Percentiles rank a stretch among this genome's conserved stretches.
phyloP scores from a whole-genome alignment of 2,329 filamentous ascomycete genomes.

The Rutstroemia sp. region DNA sequence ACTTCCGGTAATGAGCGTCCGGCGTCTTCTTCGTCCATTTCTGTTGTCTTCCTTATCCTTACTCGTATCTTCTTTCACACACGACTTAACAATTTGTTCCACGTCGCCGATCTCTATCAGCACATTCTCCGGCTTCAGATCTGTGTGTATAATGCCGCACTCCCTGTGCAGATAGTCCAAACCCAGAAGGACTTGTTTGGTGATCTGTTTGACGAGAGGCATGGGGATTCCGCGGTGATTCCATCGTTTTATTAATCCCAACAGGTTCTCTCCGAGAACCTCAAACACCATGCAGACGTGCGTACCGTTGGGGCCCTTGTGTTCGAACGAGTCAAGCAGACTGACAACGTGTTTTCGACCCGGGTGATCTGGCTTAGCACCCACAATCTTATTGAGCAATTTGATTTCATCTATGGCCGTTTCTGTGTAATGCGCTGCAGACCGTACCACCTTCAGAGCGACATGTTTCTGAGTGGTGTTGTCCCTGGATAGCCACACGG shows the following conservation, averaged over 20 bases:
- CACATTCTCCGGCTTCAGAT: conserved; percentile 96
- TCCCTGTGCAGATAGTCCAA: conserved; percentile 95
- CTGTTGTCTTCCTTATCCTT: conserved; percentile 75
- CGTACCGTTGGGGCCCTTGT: conserved; percentile 91
- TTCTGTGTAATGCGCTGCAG: conserved; percentile 96
- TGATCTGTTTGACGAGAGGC: conserved; percentile 95
- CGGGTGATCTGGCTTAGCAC: conserved; percentile 89
- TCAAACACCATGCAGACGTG: conserved; percentile 99
- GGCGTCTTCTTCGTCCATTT: conserved; percentile 80
- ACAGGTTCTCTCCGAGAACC: conserved; percentile 87
- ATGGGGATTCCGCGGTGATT: conserved; percentile 97
- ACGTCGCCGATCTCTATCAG: conserved; percentile 98
- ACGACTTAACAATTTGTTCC: conserved; percentile 94
- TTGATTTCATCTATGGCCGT: conserved; percentile 99
- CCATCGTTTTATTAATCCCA: conserved; percentile 96
- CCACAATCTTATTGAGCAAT: conserved; percentile 90
- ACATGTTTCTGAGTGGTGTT: conserved; percentile 89
- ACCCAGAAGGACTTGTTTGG: conserved; percentile 92
- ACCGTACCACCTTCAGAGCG: conserved; percentile 94
- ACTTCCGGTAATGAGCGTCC: conserved; percentile 93
- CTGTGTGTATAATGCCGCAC: conserved; percentile 98
- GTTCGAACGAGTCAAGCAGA: conserved; percentile 92
- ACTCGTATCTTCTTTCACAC: conserved; percentile 70
- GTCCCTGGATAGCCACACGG: conserved; percentile 79
- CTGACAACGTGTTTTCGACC: conserved; percentile 94